These are phyloP conservation scores for Diaporthe sp. DNA, from an alignment of 2,329 filamentous ascomycete species.

Conservation along the genomic window DNA sequence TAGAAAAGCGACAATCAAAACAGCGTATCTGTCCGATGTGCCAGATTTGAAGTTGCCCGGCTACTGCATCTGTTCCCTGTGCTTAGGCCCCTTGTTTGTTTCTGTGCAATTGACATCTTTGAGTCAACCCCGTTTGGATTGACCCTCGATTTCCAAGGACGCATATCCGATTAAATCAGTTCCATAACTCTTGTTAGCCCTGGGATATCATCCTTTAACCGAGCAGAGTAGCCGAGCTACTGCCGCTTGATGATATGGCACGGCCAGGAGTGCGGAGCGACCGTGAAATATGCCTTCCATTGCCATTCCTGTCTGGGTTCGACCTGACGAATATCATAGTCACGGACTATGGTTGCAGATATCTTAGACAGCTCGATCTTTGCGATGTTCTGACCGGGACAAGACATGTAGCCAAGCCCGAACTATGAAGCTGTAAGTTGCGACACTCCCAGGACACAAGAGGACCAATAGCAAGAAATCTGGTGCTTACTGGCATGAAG, in stretches of 20 bases:
- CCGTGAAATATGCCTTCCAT: slow-evolving; percentile 35
- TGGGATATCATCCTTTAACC: neutral
- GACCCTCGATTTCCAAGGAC: neutral
- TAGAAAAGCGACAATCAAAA: too few relatives aligned
- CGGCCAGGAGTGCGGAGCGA: slow-evolving; percentile 35
- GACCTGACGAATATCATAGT: slow-evolving; percentile 35
- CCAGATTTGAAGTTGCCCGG: too few relatives aligned
- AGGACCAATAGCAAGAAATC: slow-evolving; percentile 35
- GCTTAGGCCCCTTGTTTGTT: neutral
- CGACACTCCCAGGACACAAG: too few relatives aligned
- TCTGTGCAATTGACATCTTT: neutral
- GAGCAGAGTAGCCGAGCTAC: neutral
- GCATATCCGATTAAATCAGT: neutral
- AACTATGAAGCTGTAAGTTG: slow-evolving; percentile 10
- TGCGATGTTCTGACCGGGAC: slow-evolving; percentile 36
- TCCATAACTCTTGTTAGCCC: neutral
- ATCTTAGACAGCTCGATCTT: slow-evolving; percentile 36
- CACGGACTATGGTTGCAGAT: slow-evolving; percentile 33
- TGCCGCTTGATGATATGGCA: slow-evolving; percentile 32
- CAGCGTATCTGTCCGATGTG: too few relatives aligned
- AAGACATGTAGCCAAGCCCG: slow-evolving; percentile 33
- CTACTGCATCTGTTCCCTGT: neutral
- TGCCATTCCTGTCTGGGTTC: slow-evolving; percentile 33
- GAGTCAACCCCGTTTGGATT: neutral
- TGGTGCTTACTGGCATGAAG: slow-evolving; percentile 9